These are phyloP conservation scores for Tuber borchii DNA, from an alignment of 495 filamentous ascomycete species.

Conservation along the genomic window DNA sequence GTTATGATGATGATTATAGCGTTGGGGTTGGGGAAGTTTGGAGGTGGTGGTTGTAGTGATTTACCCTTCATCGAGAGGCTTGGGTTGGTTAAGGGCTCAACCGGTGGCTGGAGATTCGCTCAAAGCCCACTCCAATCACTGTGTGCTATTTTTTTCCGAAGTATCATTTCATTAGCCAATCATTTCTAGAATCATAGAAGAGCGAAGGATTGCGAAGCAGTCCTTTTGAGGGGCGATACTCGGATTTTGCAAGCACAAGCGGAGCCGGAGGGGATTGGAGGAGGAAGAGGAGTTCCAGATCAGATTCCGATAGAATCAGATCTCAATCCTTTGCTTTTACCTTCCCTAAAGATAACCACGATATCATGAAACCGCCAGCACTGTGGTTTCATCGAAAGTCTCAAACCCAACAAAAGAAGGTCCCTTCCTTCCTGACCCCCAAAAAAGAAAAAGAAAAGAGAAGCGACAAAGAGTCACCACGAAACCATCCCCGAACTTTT, in stretches of 20 bases:
- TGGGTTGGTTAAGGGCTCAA: neutral
- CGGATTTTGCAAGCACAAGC: neutral
- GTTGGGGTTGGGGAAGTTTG: neutral
- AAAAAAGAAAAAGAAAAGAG: neutral
- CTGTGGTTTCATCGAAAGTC: neutral
- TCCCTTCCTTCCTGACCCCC: neutral
- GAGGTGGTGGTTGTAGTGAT: neutral
- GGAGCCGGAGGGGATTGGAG: neutral
- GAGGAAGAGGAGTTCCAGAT: neutral
- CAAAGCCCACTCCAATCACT: neutral
- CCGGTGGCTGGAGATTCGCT: neutral
- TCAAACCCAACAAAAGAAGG: neutral
- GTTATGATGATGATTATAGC: neutral
- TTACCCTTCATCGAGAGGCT: slow-evolving; percentile 6
- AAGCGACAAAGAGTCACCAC: neutral
- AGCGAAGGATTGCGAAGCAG: neutral
- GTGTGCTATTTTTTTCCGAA: neutral
- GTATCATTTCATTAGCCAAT: neutral
- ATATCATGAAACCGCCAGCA: neutral
- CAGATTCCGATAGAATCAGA: neutral
- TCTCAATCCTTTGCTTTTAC: neutral
- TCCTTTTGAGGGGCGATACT: neutral
- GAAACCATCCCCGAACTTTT: neutral
- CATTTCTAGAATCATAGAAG: neutral
- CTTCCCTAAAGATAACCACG: neutral